Evolutionary conservation across 2,329 filamentous ascomycete species (phyloP).

Genomic region (Venturia nashicola): DNA sequence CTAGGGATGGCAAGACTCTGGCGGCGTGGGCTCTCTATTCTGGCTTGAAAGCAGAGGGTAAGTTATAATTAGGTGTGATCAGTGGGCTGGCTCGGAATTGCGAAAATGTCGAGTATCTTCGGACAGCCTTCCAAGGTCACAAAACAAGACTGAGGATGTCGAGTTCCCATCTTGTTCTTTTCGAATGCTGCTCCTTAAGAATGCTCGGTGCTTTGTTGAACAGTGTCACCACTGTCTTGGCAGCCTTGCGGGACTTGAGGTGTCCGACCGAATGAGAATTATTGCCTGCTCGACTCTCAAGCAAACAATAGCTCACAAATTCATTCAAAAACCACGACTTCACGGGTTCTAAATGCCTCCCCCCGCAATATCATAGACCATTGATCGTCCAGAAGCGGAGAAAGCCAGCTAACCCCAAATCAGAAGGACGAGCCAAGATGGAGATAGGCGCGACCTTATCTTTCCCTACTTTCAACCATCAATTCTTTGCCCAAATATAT

Average conservation of each 20-base stretch:
- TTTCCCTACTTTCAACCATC: not conserved
- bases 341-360: not conserved
- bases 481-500: not conserved
- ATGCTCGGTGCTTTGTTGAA: too few species aligned
- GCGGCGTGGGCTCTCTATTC: conserved; percentile 44
- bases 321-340: too few species aligned
- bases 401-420: not conserved
- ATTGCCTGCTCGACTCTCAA: too few species aligned
- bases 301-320: too few species aligned
- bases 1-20: conserved; percentile 44
- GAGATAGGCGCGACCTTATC: not conserved
- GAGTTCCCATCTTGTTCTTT: too few species aligned
- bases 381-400: not conserved
- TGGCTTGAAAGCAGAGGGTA: conserved; percentile 36
- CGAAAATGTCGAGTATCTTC: not conserved
- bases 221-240: too few species aligned
- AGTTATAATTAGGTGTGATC: conserved; percentile 16
- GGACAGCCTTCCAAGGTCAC: too few species aligned
- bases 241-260: too few species aligned
- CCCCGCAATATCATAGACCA: not conserved
- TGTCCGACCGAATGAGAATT: too few species aligned
- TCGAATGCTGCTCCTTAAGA: too few species aligned
- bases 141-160: too few species aligned
- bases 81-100: not conserved
- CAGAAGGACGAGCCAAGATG: not conserved